Conservation (phyloP, 169 alveolate genomes). For the Plasmodium knowlesi region DNA sequence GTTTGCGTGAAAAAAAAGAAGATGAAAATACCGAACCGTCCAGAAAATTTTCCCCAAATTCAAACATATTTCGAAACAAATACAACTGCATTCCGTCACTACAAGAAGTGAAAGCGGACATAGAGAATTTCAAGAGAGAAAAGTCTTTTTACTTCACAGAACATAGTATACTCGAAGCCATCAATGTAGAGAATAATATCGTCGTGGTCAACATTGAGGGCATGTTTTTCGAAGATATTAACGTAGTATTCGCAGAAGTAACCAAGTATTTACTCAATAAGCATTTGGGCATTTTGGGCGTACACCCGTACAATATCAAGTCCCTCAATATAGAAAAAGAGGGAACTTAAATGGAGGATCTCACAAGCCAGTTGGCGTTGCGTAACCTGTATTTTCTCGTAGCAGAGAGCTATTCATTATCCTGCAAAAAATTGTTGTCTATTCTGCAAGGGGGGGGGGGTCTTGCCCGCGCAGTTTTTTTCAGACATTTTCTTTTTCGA, state of each 20-base stretch:
- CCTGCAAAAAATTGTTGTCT: not conserved
- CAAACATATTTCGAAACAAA: slow-evolving; percentile 62
- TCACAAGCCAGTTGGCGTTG: not conserved
- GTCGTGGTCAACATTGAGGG: slow-evolving; percentile 67
- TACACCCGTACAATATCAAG: slow-evolving; percentile 59
- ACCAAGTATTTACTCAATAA: slow-evolving; percentile 37
- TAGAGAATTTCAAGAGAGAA: slow-evolving; percentile 44
- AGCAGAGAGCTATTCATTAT: not conserved
- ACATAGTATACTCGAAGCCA: slow-evolving; percentile 72
- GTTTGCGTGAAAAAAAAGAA: slow-evolving; percentile 13
- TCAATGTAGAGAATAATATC: slow-evolving; percentile 62
- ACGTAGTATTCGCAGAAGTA: slow-evolving; percentile 63
- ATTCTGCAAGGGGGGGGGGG: not conserved
- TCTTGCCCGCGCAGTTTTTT: not conserved
- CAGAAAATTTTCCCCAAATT: slow-evolving; percentile 6
- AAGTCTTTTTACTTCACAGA: slow-evolving; percentile 69
- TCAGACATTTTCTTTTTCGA: not conserved
- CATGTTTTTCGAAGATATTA: slow-evolving; percentile 63
- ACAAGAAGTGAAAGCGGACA: slow-evolving; percentile 43
- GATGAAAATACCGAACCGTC: slow-evolving; percentile 21
- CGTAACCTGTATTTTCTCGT: not conserved
- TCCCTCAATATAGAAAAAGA: slow-evolving; percentile 6
- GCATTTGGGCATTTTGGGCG: slow-evolving; percentile 54
- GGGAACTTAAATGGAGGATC: not conserved
- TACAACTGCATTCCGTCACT: slow-evolving; percentile 56